Conservation (phyloP, 2,329 filamentous ascomycete species). For the Coccinonectria pachysandricola region DNA sequence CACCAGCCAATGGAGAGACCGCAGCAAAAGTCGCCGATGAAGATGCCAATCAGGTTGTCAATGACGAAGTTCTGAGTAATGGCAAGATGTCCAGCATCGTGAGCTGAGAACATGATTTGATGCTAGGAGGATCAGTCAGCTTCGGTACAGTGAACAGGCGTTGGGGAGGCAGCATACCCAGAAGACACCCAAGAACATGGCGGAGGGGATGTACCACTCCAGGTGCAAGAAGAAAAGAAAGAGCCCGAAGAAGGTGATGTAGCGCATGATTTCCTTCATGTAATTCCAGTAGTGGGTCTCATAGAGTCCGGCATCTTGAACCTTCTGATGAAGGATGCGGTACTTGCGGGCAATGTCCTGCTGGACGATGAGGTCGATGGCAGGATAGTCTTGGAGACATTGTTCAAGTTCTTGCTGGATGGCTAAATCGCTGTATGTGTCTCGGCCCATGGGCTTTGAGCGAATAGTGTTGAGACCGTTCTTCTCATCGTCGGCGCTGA, state of each 20-base stretch:
- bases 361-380: conserved; percentile 44
- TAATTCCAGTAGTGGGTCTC: conserved; percentile 49
- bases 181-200: conserved; percentile 49
- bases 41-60: conserved; percentile 51
- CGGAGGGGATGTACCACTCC: conserved; percentile 48
- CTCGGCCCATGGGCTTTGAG: no score
- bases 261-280: conserved; percentile 46
- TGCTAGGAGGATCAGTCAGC: conserved; percentile 34
- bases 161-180: conserved; percentile 32
- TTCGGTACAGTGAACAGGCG: neutral
- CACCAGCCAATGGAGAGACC: conserved; percentile 59
- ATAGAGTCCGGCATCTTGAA: conserved; percentile 48
- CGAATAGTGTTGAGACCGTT: no score
- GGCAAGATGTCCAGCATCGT: conserved; percentile 54
- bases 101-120: conserved; percentile 59
- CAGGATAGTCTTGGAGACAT: no score
- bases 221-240: conserved; percentile 36
- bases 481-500: no score
- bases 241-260: conserved; percentile 36
- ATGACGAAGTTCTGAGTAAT: conserved; percentile 49
- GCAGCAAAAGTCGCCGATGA: conserved; percentile 55
- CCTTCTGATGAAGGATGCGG: conserved; percentile 41
- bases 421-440: no score
- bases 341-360: conserved; percentile 45
- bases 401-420: no score